phyloP scores from a whole-genome alignment of 805 yeast genomes.

The Ogataea degrootiae region DNA sequence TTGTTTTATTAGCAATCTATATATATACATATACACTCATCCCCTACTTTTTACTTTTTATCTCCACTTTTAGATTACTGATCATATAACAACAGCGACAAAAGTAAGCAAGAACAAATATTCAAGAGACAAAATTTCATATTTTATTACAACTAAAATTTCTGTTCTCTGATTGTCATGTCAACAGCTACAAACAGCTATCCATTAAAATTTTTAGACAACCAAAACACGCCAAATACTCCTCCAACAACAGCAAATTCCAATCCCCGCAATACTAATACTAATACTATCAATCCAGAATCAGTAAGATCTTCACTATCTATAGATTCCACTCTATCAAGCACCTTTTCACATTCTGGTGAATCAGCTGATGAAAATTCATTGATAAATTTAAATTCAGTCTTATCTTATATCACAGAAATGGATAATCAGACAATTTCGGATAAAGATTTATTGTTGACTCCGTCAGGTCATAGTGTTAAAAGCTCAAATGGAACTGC shows the following conservation, averaged over 20 bases:
- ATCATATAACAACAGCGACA: neutral
- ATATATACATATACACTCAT: no score
- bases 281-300: slow-evolving; percentile 1
- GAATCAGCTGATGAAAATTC: slow-evolving; percentile 10
- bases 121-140: neutral
- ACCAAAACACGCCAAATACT: slow-evolving; percentile 1
- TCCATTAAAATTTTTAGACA: neutral
- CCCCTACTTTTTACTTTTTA: no score
- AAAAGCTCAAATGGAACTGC: neutral
- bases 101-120: neutral
- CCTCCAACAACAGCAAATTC: slow-evolving; percentile 1
- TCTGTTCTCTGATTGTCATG: neutral
- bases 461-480: slow-evolving; percentile 2
- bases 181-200: neutral
- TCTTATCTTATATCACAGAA: slow-evolving; percentile 13
- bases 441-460: slow-evolving; percentile 11
- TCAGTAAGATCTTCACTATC: slow-evolving; percentile 21
- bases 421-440: slow-evolving; percentile 18
- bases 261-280: neutral
- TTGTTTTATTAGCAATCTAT: no score
- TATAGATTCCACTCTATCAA: slow-evolving; percentile 14
- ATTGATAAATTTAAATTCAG: slow-evolving; percentile 10
- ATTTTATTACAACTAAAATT: neutral
- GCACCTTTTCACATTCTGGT: slow-evolving; percentile 12
- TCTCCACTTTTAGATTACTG: no score